These are phyloP conservation scores for Debaryomyces sp. DNA, from an alignment of 1,139 yeast species.

Conservation along the genomic window DNA sequence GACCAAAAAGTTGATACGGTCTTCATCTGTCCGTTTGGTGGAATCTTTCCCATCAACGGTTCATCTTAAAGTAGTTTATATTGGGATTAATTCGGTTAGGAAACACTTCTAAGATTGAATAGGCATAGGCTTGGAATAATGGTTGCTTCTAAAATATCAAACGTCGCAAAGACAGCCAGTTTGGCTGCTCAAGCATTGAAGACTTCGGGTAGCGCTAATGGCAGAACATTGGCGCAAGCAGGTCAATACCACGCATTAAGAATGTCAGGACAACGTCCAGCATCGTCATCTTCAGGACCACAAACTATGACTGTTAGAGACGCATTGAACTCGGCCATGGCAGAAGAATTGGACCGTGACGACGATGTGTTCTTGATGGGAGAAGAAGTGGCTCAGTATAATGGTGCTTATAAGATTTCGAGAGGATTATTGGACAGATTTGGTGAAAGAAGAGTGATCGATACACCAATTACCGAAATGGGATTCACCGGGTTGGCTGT, in stretches of 20 bases:
- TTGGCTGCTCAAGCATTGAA: constrained; percentile 46
- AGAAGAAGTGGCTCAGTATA: constrained; percentile 98
- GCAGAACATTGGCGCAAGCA: constrained; percentile 27
- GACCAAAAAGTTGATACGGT: constrained; percentile 13
- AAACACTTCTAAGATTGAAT: constrained; percentile 3
- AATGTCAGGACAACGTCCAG: constrained; percentile 37
- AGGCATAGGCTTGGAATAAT: constrained; percentile 14
- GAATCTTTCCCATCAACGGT: neutral
- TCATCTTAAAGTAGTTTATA: neutral
- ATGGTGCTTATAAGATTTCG: constrained; percentile 98
- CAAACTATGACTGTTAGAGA: constrained; percentile 92
- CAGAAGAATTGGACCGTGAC: constrained; percentile 97
- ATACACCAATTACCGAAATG: constrained; percentile 99
- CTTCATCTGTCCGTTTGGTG: constrained; percentile 20
- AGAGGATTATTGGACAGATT: constrained; percentile 95
- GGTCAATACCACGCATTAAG: constrained; percentile 42
- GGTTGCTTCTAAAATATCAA: constrained; percentile 35
- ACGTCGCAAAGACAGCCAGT: constrained; percentile 52
- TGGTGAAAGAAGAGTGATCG: constrained; percentile 95
- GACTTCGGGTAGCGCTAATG: constrained; percentile 20
- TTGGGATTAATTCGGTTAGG: neutral
- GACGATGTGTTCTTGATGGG: constrained; percentile 95
- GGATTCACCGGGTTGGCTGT: constrained; percentile 98
- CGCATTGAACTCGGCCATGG: constrained; percentile 91
- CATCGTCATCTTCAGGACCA: constrained; percentile 54